These are phyloP conservation scores for Infundibulicybe gibba DNA, from an alignment of 768 basidiomycete genomes.

Conservation along the genomic window DNA sequence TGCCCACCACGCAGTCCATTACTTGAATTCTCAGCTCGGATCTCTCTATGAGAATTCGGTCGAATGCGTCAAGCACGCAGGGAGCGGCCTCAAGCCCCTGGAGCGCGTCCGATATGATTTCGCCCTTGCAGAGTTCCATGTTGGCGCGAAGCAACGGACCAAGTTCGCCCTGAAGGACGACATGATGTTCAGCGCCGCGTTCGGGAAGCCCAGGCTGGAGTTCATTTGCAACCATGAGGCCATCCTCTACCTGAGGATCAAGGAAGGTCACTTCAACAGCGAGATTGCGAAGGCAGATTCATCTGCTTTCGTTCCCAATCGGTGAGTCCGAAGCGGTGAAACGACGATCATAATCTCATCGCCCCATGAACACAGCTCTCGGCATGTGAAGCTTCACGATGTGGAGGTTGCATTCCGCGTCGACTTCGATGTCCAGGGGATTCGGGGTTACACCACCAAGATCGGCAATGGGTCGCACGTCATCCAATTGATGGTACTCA, in stretches of 20 bases:
- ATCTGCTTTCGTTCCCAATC: constrained; percentile 1
- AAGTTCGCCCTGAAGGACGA: constrained; percentile 8
- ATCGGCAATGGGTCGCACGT: constrained; percentile 1
- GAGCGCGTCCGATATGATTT: constrained; percentile 7
- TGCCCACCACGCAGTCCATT: constrained; percentile 5
- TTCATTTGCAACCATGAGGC: constrained; percentile 20
- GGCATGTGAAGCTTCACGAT: background rate
- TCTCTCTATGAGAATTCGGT: constrained; percentile 9
- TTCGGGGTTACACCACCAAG: background rate
- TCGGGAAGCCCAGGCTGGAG: constrained; percentile 12
- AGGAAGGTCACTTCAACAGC: constrained; percentile 12
- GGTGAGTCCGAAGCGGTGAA: constrained; percentile 1
- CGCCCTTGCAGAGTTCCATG: constrained; percentile 7
- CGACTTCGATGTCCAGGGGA: constrained; percentile 1
- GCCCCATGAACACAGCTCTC: no score
- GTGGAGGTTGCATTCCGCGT: constrained; percentile 3
- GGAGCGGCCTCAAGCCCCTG: constrained; percentile 4
- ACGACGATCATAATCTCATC: no score
- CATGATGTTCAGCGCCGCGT: constrained; percentile 12
- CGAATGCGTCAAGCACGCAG: constrained; percentile 7
- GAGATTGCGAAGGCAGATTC: constrained; percentile 4
- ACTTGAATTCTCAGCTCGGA: constrained; percentile 9
- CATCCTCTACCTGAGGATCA: constrained; percentile 10
- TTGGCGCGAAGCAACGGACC: constrained; percentile 6
- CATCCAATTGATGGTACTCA: constrained; percentile 7